These are phyloP conservation scores for Plasmodium gallinaceum DNA, from an alignment of 169 alveolate species.

Conservation along the genomic window DNA sequence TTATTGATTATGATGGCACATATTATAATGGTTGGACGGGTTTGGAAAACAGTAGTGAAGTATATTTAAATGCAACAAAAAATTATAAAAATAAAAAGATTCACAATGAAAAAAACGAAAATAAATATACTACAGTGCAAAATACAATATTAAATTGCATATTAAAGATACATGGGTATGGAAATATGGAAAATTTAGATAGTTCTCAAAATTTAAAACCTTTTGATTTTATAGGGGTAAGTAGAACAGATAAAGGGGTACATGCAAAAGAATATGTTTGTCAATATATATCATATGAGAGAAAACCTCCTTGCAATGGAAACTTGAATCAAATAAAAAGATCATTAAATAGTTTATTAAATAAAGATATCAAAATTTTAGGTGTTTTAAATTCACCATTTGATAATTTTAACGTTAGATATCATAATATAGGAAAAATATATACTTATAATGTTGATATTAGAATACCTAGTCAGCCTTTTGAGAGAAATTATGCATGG, in stretches of 20 bases:
- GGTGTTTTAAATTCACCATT: slow-evolving; percentile 78
- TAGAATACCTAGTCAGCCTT: slow-evolving; percentile 78
- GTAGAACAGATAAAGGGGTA: slow-evolving; percentile 87
- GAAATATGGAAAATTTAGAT: slow-evolving; percentile 28
- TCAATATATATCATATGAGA: slow-evolving; percentile 84
- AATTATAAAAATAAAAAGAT: slow-evolving; percentile 16
- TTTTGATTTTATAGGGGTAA: slow-evolving; percentile 82
- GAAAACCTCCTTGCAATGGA: slow-evolving; percentile 79
- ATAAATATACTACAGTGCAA: slow-evolving; percentile 58
- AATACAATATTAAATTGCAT: slow-evolving; percentile 78
- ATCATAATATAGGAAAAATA: slow-evolving; percentile 82
- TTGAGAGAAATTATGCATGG: slow-evolving; percentile 85
- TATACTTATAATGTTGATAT: slow-evolving; percentile 82
- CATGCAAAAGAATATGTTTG: slow-evolving; percentile 84
- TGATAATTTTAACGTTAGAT: slow-evolving; percentile 79
- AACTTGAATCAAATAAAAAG: slow-evolving; percentile 77
- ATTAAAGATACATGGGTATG: slow-evolving; percentile 81
- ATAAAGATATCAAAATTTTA: slow-evolving; percentile 79
- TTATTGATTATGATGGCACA: slow-evolving; percentile 83
- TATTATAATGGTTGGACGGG: slow-evolving; percentile 84
- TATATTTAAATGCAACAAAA: slow-evolving; percentile 29
- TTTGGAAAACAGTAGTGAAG: slow-evolving; percentile 71
- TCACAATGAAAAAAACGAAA: background rate
- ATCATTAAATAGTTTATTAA: slow-evolving; percentile 78
- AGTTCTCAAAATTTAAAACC: slow-evolving; percentile 24